Evolutionary conservation across 2,329 filamentous ascomycete genomes (phyloP).

Genomic region (Microcyclosporella mali): DNA sequence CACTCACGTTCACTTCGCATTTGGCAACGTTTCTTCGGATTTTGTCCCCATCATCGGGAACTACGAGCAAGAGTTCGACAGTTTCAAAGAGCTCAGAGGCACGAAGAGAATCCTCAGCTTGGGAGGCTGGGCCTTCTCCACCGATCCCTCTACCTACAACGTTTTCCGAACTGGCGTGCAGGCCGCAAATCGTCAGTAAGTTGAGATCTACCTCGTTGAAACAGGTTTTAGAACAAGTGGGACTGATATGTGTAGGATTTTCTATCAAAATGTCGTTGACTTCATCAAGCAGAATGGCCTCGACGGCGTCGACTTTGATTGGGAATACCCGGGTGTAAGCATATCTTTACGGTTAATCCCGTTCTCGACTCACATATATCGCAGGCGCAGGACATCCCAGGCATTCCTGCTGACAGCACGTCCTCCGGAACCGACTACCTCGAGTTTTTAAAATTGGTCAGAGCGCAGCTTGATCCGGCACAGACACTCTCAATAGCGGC

Average conservation of each 20-base stretch:
- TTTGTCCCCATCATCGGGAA: constrained; percentile 8
- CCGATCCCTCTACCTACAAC: constrained; percentile 27
- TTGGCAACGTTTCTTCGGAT: constrained; percentile 32
- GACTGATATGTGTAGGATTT: no score
- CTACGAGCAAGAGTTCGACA: constrained; percentile 25
- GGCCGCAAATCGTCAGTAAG: constrained; percentile 38
- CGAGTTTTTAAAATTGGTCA: constrained; percentile 8
- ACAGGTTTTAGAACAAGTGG: no score
- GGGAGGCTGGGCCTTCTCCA: constrained; percentile 43
- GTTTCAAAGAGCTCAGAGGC: constrained; percentile 28
- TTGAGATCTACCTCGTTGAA: no score
- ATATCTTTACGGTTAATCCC: no score
- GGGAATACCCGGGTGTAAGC: constrained; percentile 33
- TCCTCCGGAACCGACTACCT: constrained; percentile 4
- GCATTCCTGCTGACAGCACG: background rate
- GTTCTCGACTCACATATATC: no score
- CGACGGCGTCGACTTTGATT: constrained; percentile 38
- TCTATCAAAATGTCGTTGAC: constrained; percentile 58
- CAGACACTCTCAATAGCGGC: constrained; percentile 24
- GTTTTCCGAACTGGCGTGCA: constrained; percentile 36
- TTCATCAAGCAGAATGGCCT: constrained; percentile 72
- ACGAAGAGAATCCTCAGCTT: constrained; percentile 41
- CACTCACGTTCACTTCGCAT: constrained; percentile 31
- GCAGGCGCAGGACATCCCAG: background rate
- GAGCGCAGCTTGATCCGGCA: constrained; percentile 3